Conservation (phyloP, 805 yeast species). For the Yamadazyma akitaensis region DNA sequence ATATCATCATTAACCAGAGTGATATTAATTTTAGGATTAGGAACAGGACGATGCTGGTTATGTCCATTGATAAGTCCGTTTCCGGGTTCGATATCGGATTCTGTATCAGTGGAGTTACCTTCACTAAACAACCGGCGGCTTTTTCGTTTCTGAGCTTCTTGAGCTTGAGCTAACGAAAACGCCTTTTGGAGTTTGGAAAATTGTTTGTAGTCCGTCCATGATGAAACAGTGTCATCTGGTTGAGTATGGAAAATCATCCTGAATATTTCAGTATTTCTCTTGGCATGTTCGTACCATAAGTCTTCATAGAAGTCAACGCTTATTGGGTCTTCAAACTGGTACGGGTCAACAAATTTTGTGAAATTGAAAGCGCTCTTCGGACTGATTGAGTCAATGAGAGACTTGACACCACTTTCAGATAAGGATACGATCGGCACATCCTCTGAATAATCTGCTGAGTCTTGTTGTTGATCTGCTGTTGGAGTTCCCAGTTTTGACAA, state of each 20-base stretch:
- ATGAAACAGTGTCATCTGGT: conserved; percentile 86
- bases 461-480: conserved; percentile 1
- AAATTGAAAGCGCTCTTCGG: conserved; percentile 35
- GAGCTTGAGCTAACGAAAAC: conserved; percentile 42
- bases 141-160: conserved; percentile 30
- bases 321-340: conserved; percentile 83
- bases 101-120: conserved; percentile 15
- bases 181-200: conserved; percentile 59
- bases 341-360: conserved; percentile 73
- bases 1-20: conserved; percentile 1
- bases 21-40: conserved; percentile 2
- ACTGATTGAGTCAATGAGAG: conserved; percentile 34
- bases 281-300: conserved; percentile 78
- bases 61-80: conserved; percentile 24
- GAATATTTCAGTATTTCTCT: conserved; percentile 76
- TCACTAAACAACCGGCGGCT: conserved; percentile 17
- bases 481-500: conserved; percentile 1
- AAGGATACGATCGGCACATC: conserved; percentile 43
- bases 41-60: conserved; percentile 21
- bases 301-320: conserved; percentile 80
- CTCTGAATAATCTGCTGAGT: conserved; percentile 15
- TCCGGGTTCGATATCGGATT: conserved; percentile 1
- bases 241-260: conserved; percentile 88
- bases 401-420: conserved; percentile 40
- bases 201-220: conserved; percentile 87